These are phyloP conservation scores for Colletotrichum neosansevieriae DNA, from an alignment of 2,329 filamentous ascomycete genomes.

Conservation along the genomic window DNA sequence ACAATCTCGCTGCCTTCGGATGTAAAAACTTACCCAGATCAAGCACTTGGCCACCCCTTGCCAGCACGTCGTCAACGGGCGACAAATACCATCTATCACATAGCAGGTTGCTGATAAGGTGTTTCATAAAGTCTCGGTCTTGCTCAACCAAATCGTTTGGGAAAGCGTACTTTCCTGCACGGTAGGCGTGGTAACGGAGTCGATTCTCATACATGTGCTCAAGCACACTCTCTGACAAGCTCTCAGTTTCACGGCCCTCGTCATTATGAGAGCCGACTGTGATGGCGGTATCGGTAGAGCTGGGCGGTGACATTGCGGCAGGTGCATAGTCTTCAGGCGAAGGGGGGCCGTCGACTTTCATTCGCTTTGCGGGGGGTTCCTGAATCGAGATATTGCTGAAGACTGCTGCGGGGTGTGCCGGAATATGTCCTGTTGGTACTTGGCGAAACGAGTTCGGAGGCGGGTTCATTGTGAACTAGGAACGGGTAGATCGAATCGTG, in stretches of 20 bases:
- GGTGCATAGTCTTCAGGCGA: constrained; percentile 34
- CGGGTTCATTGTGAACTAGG: constrained; percentile 39
- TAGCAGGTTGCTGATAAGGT: constrained; percentile 54
- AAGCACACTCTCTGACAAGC: constrained; percentile 57
- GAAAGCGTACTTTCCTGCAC: constrained; percentile 56
- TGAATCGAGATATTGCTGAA: not conserved
- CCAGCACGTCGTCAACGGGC: constrained; percentile 54
- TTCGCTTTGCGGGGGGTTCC: constrained; percentile 30
- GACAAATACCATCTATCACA: constrained; percentile 58
- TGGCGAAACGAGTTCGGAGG: constrained; percentile 36
- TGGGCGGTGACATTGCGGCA: constrained; percentile 26
- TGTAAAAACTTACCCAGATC: constrained; percentile 57
- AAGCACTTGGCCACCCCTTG: constrained; percentile 56
- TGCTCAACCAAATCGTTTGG: constrained; percentile 59
- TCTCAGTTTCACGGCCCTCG: constrained; percentile 49
- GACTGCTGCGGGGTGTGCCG: constrained; percentile 1
- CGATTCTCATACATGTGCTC: constrained; percentile 57
- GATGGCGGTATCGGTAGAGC: constrained; percentile 38
- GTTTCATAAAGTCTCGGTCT: constrained; percentile 56
- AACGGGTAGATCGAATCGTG: not conserved
- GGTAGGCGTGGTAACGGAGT: constrained; percentile 56
- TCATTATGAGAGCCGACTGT: constrained; percentile 38
- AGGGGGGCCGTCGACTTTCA: constrained; percentile 21
- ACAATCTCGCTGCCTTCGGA: not conserved
- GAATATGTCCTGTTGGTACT: constrained; percentile 7